Conservation (phyloP, 2,329 filamentous ascomycete genomes). For the Aspergillus sp. region DNA sequence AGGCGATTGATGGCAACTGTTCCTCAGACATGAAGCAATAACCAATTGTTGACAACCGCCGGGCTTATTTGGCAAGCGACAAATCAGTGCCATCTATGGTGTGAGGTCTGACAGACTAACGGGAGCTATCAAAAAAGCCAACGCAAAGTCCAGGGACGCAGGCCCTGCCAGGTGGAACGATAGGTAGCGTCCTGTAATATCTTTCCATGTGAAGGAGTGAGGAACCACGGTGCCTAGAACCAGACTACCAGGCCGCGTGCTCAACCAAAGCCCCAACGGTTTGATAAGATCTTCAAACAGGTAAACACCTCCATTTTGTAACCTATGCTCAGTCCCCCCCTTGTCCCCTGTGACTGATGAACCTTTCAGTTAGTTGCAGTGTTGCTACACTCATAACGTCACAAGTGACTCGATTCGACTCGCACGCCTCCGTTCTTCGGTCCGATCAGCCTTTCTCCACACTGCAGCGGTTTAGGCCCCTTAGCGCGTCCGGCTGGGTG, state of each 20-base stretch:
- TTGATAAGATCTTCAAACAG: slow-evolving; percentile 16
- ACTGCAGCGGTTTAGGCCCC: slow-evolving; percentile 10
- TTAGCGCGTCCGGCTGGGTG: slow-evolving; percentile 16
- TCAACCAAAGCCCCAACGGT: slow-evolving; percentile 16
- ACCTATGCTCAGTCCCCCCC: neutral
- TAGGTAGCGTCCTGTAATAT: slow-evolving; percentile 3
- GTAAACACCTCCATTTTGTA: neutral
- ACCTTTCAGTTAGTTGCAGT: neutral
- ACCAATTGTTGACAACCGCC: slow-evolving; percentile 1
- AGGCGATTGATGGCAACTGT: neutral
- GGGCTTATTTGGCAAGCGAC: neutral
- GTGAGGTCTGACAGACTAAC: neutral
- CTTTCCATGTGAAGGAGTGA: slow-evolving; percentile 11
- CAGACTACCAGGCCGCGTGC: slow-evolving; percentile 2
- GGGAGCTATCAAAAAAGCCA: neutral
- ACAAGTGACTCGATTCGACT: slow-evolving; percentile 2
- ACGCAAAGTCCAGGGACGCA: slow-evolving; percentile 1
- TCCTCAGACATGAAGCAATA: neutral
- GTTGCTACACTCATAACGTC: neutral
- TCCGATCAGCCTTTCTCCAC: slow-evolving; percentile 15
- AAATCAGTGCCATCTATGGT: neutral
- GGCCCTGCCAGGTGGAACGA: slow-evolving; percentile 4
- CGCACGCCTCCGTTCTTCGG: neutral
- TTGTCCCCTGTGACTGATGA: neutral
- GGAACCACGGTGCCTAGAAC: slow-evolving; percentile 11